Evolutionary conservation across 2,329 filamentous ascomycete species (phyloP).

Genomic region (Alternaria solani): DNA sequence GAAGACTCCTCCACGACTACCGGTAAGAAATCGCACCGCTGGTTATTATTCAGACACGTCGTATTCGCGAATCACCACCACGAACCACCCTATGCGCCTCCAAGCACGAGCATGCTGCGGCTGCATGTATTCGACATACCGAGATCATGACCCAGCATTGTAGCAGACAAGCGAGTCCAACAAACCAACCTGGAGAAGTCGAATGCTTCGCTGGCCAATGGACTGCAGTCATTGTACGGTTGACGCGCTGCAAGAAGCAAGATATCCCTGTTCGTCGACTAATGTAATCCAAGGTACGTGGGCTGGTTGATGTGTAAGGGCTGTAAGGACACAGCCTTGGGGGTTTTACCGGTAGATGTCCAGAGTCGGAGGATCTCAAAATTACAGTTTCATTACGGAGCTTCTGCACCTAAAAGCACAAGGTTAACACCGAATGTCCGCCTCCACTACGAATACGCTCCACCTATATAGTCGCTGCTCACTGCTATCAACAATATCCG

Average conservation of each 20-base stretch:
- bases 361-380: constrained; percentile 30
- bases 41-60: no score
- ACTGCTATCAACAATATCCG: no score
- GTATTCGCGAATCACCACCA: no score
- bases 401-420: constrained; percentile 24
- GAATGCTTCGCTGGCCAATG: neutral
- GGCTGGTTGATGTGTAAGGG: constrained; percentile 41
- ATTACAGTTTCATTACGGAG: constrained; percentile 44
- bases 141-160: no score
- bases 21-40: no score
- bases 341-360: constrained; percentile 20
- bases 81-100: no score
- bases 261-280: constrained; percentile 37
- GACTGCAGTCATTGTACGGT: constrained; percentile 47
- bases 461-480: no score
- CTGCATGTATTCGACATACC: no score
- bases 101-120: no score
- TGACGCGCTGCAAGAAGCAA: constrained; percentile 45
- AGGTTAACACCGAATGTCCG: constrained; percentile 49
- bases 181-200: no score
- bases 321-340: constrained; percentile 34
- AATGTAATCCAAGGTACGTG: constrained; percentile 47
- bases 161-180: no score
- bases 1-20: no score
- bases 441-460: constrained; percentile 29